Evolutionary conservation across 805 yeast species (phyloP).

Genomic region (Metschnikowia gruessii): DNA sequence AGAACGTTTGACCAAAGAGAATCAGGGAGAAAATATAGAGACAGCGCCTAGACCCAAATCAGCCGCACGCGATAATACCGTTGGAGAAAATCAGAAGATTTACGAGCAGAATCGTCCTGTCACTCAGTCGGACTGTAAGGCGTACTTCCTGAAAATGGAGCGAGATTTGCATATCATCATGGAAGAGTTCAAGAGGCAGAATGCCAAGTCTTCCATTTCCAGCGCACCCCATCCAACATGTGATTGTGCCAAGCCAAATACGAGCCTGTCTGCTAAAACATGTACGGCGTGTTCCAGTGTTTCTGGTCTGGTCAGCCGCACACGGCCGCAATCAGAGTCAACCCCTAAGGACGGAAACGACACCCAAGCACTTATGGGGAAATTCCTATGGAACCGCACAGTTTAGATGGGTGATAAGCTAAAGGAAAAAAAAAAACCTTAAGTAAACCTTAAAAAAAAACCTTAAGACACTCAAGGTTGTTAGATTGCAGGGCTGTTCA

Average conservation of each 20-base stretch:
- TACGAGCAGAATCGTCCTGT: background rate
- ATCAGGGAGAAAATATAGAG: too few species aligned
- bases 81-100: background rate
- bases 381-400: conserved; percentile 17
- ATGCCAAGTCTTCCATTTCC: background rate
- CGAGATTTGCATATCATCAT: background rate
- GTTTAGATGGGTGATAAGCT: background rate
- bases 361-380: conserved; percentile 17
- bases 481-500: too few species aligned
- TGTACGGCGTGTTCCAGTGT: conserved; percentile 9
- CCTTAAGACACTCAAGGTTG: background rate
- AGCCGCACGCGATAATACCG: too few species aligned
- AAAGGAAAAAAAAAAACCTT: background rate
- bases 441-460: background rate
- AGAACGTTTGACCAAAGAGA: too few species aligned
- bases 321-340: conserved; percentile 13
- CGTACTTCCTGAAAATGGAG: conserved; percentile 4
- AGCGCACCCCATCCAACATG: background rate
- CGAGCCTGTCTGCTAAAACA: background rate
- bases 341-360: conserved; percentile 12
- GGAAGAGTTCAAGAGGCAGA: conserved; percentile 1
- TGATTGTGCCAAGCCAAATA: conserved; percentile 1
- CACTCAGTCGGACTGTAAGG: background rate
- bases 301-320: background rate
- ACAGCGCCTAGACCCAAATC: too few species aligned